Conservation (phyloP, 495 filamentous ascomycete species). For the Ramalina peruviana region DNA sequence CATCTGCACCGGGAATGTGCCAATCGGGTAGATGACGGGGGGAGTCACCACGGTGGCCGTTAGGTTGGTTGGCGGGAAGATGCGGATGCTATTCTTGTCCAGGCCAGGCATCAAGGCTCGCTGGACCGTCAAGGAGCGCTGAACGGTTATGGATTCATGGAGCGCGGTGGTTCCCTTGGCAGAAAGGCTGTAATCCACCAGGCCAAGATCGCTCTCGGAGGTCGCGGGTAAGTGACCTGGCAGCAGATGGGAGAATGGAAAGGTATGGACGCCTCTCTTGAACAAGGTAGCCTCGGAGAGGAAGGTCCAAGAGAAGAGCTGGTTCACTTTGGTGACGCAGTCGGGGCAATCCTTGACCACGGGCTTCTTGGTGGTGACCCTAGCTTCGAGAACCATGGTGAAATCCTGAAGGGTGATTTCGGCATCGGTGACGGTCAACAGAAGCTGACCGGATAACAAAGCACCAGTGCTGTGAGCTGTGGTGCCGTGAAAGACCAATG, state of each 20-base stretch:
- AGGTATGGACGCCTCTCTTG: conserved; percentile 52
- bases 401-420: conserved; percentile 53
- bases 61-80: conserved; percentile 93
- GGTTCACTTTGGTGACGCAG: conserved; percentile 53
- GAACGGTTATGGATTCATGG: conserved; percentile 50
- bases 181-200: conserved; percentile 64
- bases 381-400: conserved; percentile 51
- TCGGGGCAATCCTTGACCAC: conserved; percentile 62
- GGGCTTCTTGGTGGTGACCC: conserved; percentile 61
- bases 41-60: conserved; percentile 68
- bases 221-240: conserved; percentile 76
- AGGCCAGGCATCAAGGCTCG: conserved; percentile 67
- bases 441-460: conserved; percentile 72
- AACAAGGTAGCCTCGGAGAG: conserved; percentile 52
- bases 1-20: conserved; percentile 64
- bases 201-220: conserved; percentile 55
- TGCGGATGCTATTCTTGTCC: conserved; percentile 62
- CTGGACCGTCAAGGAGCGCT: conserved; percentile 51
- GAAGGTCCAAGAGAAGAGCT: conserved; percentile 67
- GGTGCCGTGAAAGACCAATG: conserved; percentile 68
- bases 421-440: conserved; percentile 52
- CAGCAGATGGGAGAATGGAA: conserved; percentile 85
- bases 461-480: conserved; percentile 69
- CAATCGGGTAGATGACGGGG: conserved; percentile 74
- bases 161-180: conserved; percentile 50